These are phyloP conservation scores for Trypanosoma caninum DNA, from an alignment of 208 protist species.

Conservation along the genomic window DNA sequence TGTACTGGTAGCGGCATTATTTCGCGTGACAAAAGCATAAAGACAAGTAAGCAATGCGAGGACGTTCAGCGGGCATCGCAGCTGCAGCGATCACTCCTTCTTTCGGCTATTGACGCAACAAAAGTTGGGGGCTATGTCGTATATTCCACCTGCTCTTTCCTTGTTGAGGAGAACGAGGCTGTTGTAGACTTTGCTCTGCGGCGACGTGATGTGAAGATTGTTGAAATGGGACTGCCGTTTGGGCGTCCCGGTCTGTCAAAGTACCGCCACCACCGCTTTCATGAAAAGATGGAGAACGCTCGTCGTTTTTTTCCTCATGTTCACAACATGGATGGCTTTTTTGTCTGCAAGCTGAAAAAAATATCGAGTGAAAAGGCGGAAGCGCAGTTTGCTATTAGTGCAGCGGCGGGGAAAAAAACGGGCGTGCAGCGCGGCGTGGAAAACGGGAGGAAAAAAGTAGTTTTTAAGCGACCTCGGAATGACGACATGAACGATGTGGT, in stretches of 20 bases:
- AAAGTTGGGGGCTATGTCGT: slow-evolving; percentile 96
- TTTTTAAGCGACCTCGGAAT: background rate
- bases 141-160: slow-evolving; percentile 98
- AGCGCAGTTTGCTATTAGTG: background rate
- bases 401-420: slow-evolving; percentile 11
- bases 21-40: slow-evolving; percentile 96
- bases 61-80: slow-evolving; percentile 92
- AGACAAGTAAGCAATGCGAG: slow-evolving; percentile 87
- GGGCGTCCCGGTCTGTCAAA: slow-evolving; percentile 90
- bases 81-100: slow-evolving; percentile 97
- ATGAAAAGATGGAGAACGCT: slow-evolving; percentile 59
- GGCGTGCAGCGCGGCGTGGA: background rate
- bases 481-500: background rate
- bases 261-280: slow-evolving; percentile 82
- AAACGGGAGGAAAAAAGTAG: background rate
- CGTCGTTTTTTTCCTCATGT: slow-evolving; percentile 97
- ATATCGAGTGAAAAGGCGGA: slow-evolving; percentile 35
- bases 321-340: slow-evolving; percentile 99
- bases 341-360: slow-evolving; percentile 98
- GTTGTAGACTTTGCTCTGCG: slow-evolving; percentile 97
- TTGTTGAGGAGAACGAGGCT: slow-evolving; percentile 98
- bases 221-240: slow-evolving; percentile 94
- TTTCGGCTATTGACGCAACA: slow-evolving; percentile 96
- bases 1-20: slow-evolving; percentile 99
- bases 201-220: slow-evolving; percentile 92